phyloP scores from a whole-genome alignment of 805 yeast species.

The Cyberlindnera petersonii region DNA sequence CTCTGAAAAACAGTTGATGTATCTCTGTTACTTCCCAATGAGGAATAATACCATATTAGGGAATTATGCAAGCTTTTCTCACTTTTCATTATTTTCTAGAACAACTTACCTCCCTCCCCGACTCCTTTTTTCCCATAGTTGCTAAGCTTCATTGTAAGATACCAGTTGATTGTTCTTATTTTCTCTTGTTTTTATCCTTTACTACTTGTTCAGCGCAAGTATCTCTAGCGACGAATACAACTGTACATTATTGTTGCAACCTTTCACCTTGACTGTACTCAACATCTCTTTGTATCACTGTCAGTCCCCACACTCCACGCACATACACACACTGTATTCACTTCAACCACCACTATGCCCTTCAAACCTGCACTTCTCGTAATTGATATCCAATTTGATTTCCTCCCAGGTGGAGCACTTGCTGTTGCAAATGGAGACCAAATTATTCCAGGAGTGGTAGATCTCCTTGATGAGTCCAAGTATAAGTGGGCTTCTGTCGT shows the following conservation, averaged over 20 bases:
- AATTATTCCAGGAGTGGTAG: conserved; percentile 49
- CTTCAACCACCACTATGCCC: conserved; percentile 4
- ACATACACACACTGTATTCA: background rate
- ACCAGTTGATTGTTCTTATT: background rate
- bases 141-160: background rate
- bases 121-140: background rate
- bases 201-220: no score
- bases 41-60: background rate
- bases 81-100: no score
- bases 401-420: conserved; percentile 77
- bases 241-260: no score
- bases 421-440: conserved; percentile 66
- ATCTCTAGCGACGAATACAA: no score
- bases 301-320: background rate
- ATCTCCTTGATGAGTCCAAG: conserved; percentile 37
- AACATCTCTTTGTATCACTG: background rate
- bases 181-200: background rate
- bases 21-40: conserved; percentile 18
- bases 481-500: conserved; percentile 60
- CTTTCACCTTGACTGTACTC: background rate
- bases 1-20: conserved; percentile 20
- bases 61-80: background rate
- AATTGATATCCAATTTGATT: conserved; percentile 84
- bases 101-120: background rate
- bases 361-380: conserved; percentile 56